Conservation (phyloP, 768 basidiomycete genomes). For the Leccinum truebloodii region DNA sequence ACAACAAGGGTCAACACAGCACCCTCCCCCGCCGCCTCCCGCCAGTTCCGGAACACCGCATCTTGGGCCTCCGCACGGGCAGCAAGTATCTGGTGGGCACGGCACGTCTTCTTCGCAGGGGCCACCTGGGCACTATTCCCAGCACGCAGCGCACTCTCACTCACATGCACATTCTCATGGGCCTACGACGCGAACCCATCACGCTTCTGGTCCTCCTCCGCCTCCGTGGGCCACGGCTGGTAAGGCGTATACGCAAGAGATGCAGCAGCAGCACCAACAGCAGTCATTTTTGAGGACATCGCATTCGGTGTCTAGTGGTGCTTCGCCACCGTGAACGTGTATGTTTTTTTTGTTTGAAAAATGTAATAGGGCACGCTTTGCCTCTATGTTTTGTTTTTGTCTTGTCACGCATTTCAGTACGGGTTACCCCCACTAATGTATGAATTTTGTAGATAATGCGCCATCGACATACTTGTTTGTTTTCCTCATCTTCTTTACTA, state of each 20-base stretch:
- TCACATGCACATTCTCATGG: background rate
- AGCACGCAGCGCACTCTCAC: background rate
- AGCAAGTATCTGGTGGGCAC: background rate
- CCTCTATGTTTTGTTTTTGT: background rate
- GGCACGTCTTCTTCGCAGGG: background rate
- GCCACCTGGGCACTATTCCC: background rate
- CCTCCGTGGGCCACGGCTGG: slow-evolving; percentile 24
- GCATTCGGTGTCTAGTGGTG: slow-evolving; percentile 41
- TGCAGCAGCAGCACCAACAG: slow-evolving; percentile 34
- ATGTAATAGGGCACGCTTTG: background rate
- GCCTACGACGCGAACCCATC: slow-evolving; percentile 15
- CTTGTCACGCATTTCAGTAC: background rate
- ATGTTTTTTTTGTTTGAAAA: background rate
- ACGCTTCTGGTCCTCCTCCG: slow-evolving; percentile 20
- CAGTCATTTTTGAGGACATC: slow-evolving; percentile 51
- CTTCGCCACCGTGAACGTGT: slow-evolving; percentile 33
- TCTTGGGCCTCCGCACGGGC: slow-evolving; percentile 13
- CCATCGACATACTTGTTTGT: background rate
- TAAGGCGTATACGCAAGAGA: slow-evolving; percentile 24
- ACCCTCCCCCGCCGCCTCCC: slow-evolving; percentile 6
- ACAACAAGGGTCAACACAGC: slow-evolving; percentile 11
- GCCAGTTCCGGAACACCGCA: slow-evolving; percentile 16
- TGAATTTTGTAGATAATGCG: background rate
- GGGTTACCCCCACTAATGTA: background rate
- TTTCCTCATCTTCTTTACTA: background rate